A percentile compares a stretch with the other conserved stretches of the same genome.
Evolutionary conservation across 2,329 filamentous ascomycete species (phyloP).

Genomic region (Arthrobotrys iridis): DNA sequence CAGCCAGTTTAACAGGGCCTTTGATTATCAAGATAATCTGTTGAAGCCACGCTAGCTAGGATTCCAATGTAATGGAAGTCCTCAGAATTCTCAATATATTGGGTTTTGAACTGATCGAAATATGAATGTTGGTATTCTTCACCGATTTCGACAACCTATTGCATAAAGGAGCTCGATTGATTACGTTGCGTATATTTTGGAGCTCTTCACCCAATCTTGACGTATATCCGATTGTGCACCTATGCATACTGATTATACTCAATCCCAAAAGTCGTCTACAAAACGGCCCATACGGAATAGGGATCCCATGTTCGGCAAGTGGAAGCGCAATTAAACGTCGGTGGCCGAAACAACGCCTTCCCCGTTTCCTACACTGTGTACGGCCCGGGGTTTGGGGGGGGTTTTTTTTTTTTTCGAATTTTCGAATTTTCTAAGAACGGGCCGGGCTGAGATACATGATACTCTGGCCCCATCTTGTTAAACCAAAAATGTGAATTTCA

Average conservation of each 20-base stretch:
- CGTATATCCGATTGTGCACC: background rate
- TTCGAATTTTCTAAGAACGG: background rate
- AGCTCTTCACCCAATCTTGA: constrained; percentile 1
- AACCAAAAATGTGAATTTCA: background rate
- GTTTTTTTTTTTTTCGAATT: too few species aligned
- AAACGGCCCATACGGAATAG: background rate
- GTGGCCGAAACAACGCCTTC: background rate
- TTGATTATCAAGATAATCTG: constrained; percentile 49
- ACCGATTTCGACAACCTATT: background rate
- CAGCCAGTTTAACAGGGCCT: constrained; percentile 18
- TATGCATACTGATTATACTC: constrained; percentile 16
- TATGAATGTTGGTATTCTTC: background rate
- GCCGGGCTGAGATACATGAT: constrained; percentile 1
- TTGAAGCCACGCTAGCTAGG: constrained; percentile 6
- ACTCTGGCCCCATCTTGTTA: background rate
- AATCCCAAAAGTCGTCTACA: constrained; percentile 28
- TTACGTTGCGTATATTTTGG: constrained; percentile 12
- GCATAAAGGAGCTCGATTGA: constrained; percentile 45
- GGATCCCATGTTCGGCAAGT: constrained; percentile 26
- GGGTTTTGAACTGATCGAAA: background rate
- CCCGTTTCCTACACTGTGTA: background rate
- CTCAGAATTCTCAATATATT: background rate
- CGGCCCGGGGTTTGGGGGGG: background rate
- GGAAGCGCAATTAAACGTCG: constrained; percentile 19
- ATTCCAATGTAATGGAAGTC: constrained; percentile 5